Percentiles rank a stretch among this genome's conserved stretches.
Evolutionary conservation across 495 filamentous ascomycete species (phyloP).

Genomic region (Xylaria scruposa): DNA sequence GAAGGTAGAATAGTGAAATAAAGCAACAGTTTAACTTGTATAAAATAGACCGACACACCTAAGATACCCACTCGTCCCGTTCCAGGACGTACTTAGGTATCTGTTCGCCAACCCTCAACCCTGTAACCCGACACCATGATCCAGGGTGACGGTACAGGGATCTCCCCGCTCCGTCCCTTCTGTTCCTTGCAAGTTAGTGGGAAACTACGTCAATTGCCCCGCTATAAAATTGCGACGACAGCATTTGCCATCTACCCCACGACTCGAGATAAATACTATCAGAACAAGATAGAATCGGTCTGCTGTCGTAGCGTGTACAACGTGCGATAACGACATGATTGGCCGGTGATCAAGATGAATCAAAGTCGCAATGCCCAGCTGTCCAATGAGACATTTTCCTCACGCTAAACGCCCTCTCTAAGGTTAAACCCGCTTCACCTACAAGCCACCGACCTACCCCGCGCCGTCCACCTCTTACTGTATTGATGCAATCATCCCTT

Average conservation of each 20-base stretch:
- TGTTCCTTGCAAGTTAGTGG: constrained; percentile 6
- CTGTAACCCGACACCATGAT: constrained; percentile 1
- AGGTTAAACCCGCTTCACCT: neutral
- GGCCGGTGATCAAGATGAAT: neutral
- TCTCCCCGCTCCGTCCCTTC: neutral
- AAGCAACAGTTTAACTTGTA: neutral
- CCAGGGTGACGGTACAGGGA: constrained; percentile 7
- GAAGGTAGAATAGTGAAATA: neutral
- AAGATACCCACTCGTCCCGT: neutral
- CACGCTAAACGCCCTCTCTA: neutral
- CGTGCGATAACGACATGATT: constrained; percentile 13
- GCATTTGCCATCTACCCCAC: neutral
- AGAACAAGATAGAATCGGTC: neutral
- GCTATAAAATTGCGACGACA: neutral
- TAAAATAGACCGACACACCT: neutral
- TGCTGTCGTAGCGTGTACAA: neutral
- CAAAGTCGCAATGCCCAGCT: neutral
- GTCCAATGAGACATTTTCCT: neutral
- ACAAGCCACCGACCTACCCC: constrained; percentile 1
- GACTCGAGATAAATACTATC: neutral
- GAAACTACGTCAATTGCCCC: constrained; percentile 17
- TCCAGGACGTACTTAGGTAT: neutral
- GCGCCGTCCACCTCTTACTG: neutral
- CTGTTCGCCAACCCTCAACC: neutral
- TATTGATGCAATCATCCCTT: neutral